Evolutionary conservation across 345 rosid genomes (phyloP).

Genomic region (Excoecaria cochinchinensis): DNA sequence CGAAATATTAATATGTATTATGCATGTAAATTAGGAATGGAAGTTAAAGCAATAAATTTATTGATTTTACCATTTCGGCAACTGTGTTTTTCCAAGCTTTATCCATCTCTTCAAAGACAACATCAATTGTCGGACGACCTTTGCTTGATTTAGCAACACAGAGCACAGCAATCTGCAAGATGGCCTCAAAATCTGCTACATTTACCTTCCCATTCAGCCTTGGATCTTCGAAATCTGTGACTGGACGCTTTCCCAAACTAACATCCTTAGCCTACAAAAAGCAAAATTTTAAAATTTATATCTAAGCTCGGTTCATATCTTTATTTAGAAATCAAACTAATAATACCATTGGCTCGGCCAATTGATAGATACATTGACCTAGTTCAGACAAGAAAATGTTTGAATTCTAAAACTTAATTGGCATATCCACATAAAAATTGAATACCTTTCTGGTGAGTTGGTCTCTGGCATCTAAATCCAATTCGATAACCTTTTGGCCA

Average conservation of each 20-base stretch:
- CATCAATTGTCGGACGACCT: slow-evolving; percentile 51
- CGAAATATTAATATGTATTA: neutral
- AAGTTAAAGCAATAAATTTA: too few species aligned
- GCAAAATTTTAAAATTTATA: neutral
- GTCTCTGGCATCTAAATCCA: slow-evolving; percentile 61
- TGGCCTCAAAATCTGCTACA: slow-evolving; percentile 43
- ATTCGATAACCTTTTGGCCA: slow-evolving; percentile 58
- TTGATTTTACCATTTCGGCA: slow-evolving; percentile 30
- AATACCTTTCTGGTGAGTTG: slow-evolving; percentile 66
- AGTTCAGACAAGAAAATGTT: too few species aligned
- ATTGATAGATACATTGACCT: too few species aligned
- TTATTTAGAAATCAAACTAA: too few species aligned
- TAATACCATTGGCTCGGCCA: too few species aligned
- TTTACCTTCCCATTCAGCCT: slow-evolving; percentile 40
- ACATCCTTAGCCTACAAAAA: slow-evolving; percentile 51
- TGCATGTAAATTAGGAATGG: neutral
- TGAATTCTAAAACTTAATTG: neutral
- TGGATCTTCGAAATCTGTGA: slow-evolving; percentile 48
- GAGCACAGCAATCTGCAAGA: slow-evolving; percentile 46
- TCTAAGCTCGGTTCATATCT: too few species aligned
- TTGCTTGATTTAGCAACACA: slow-evolving; percentile 52
- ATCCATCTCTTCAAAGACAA: slow-evolving; percentile 46
- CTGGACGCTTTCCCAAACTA: slow-evolving; percentile 39
- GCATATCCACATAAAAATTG: neutral
- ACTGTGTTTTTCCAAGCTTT: slow-evolving; percentile 46